Evolutionary conservation across 225 moss, liverwort and hornwort species (phyloP).

Genomic region (Antitrichia curtipendula): DNA sequence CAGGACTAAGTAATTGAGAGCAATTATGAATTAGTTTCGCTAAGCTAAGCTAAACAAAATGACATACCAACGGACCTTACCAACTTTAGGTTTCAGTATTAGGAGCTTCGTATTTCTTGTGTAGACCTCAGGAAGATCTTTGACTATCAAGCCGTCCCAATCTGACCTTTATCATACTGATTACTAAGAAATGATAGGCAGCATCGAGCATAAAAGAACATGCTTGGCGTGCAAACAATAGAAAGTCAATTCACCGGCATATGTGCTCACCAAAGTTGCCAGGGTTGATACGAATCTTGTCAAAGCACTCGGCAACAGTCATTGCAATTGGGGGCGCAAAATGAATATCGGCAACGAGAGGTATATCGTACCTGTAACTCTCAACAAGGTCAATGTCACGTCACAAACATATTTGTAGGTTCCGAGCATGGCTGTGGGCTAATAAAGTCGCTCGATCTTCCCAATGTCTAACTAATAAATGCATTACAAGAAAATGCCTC

Average conservation of each 20-base stretch:
- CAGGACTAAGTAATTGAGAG: not conserved
- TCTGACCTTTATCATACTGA: not conserved
- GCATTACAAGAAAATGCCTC: not conserved
- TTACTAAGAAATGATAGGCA: not conserved
- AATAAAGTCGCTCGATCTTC: not conserved
- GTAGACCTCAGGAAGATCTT: not conserved
- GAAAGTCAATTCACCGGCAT: not conserved
- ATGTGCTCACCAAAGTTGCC: constrained; percentile 84
- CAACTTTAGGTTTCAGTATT: not conserved
- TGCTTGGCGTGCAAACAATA: not conserved
- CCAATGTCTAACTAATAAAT: not conserved
- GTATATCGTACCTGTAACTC: constrained; percentile 54
- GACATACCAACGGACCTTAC: not conserved
- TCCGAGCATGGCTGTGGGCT: not conserved
- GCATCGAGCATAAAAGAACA: not conserved
- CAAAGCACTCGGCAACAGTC: constrained; percentile 92
- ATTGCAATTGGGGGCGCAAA: constrained; percentile 85
- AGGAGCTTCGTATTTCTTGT: not conserved
- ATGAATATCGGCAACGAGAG: constrained; percentile 94
- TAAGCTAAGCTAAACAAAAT: not conserved
- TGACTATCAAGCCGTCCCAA: not conserved
- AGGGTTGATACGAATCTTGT: constrained; percentile 96
- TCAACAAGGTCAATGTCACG: not conserved
- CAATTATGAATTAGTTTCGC: not conserved
- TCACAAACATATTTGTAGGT: not conserved